Base-by-base conservation (phyloP, 352 stramenopile genomes). In the Phytophthora ramorum region DNA sequence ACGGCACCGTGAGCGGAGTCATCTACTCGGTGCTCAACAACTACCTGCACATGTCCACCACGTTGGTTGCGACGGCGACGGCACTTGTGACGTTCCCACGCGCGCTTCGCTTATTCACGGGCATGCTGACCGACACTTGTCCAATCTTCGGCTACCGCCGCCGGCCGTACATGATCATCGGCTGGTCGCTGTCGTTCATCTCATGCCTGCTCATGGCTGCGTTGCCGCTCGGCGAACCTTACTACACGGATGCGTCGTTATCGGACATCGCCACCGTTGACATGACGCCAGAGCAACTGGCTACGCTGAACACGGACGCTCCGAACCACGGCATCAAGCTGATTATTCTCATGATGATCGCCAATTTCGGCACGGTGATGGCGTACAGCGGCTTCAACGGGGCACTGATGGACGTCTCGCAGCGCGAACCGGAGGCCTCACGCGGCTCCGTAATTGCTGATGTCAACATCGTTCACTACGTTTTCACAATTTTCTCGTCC, bases 161-260 rank as follows among this genome's bases (percentile, higher is more conserved):
- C 4, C 89, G 87, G n/a, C 82, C 87, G 22, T 97, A 97, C 65
- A 83, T 96, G 71, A 75, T 91, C n/a, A 51, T 91, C 30, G 87
- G 87, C 5, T 88, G 78, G 79, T 48, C n/a, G 8, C 12, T 85
- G 40, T 64, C 63, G 7, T 79, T 78, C 60, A 26, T 71, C n/a
- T 64, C 58, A 34, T 79, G 78, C 28, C 34, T 83, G 13, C 28
- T 81, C 30, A 84, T 85, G 78, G 78, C 75, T 6, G 73, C 56
- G 8, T 24, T 81, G 16, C 75, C 78, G 2, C 46, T 87, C 1
- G 74, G 72, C 1, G 71, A 84, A 0, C 78, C 78, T 17, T 87
- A 85, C 50, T 87, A 82, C 66, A 41, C 28, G 0, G 68, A 81
- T 47, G 6, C 57, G 24, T 61, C 69, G 17, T 41, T 82, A 16